Evolutionary conservation across 257 asterid species (phyloP).

Genomic region (Plantago major): DNA sequence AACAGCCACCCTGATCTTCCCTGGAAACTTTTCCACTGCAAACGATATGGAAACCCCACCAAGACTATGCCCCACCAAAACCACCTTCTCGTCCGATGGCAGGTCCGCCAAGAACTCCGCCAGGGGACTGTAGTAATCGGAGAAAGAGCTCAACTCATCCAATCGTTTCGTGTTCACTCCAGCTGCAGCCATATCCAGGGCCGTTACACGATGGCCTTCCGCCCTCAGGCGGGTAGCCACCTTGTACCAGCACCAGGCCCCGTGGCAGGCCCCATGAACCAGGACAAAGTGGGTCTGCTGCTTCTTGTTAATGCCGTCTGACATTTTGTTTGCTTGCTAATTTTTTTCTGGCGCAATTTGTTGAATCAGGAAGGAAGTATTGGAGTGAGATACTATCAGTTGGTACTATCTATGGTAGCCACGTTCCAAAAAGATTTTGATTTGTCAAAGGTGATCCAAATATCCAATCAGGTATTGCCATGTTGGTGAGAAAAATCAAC

Average conservation of each 20-base stretch:
- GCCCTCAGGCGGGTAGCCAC: conserved; percentile 49
- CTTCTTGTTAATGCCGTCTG: no score
- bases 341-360: no score
- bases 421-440: no score
- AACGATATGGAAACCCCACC: conserved; percentile 41
- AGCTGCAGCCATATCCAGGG: conserved; percentile 51
- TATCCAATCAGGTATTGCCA: no score
- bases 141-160: conserved; percentile 24
- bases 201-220: conserved; percentile 52
- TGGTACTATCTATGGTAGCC: no score
- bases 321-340: no score
- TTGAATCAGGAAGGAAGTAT: no score
- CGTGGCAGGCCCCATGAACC: conserved; percentile 70
- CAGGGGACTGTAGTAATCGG: conserved; percentile 44
- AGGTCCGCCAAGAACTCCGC: conserved; percentile 32
- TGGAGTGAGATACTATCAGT: no score
- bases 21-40: conserved; percentile 41
- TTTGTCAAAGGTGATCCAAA: no score
- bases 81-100: conserved; percentile 37
- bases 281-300: conserved; percentile 33
- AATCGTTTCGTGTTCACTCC: conserved; percentile 35
- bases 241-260: conserved; percentile 76
- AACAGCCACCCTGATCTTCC: conserved; percentile 42
- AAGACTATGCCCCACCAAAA: conserved; percentile 57
- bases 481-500: no score